Base-by-base conservation (phyloP, 1,284 basidiomycete genomes). In the Thecaphora thlaspeos region DNA sequence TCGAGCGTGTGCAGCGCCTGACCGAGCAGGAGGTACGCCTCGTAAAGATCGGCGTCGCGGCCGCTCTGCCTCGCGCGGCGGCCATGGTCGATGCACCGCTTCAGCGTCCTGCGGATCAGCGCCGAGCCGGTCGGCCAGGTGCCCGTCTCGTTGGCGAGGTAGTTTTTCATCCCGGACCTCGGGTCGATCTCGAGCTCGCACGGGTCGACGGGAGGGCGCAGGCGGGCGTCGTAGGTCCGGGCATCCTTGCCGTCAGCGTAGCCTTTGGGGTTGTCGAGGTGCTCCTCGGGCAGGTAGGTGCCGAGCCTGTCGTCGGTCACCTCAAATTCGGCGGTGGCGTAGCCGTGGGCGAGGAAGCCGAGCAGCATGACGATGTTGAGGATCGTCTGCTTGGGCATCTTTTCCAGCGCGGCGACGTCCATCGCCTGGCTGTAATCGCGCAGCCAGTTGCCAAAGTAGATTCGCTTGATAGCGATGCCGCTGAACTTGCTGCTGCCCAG, bases 91-190 rank as follows among this genome's bases (percentile, higher is more conserved):
- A 84, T 82, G 74, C 88, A 89, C 32, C 82, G 81, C 69, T 88
- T 83, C n/a, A 96, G 81, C 0, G 85, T 86, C 22, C 88, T 83
- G 38, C 91, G 83, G 28, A 94, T 86, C 21, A 91, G 85, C 0
- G 85, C 87, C 64, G 88, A 89, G 2, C 90, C 91, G 0, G 92
- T 95, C 64, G 91, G 90, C 90, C 91, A 96, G 52, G 36, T 51
- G 19, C 71, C 65, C 84, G 86, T 86, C 71, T 80, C 79, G 61
- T 92, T 93, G 2, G 90, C 89, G 55, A 95, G 92, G 77, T 94
- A 96, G 73, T 92, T 92, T 81, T 95, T 95, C 91, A 96, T 94
- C 5, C 91, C 92, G 0, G 88, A 90, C 11, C 83, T 81, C 1
- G 85, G 85, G 77, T 96, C 92, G 21, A 96, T 84, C 69, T 93